Evolutionary conservation across 768 basidiomycete species (phyloP), one percentile per base, ranked within the genome.

Genomic region (Rhizopogon vesiculosus): DNA sequence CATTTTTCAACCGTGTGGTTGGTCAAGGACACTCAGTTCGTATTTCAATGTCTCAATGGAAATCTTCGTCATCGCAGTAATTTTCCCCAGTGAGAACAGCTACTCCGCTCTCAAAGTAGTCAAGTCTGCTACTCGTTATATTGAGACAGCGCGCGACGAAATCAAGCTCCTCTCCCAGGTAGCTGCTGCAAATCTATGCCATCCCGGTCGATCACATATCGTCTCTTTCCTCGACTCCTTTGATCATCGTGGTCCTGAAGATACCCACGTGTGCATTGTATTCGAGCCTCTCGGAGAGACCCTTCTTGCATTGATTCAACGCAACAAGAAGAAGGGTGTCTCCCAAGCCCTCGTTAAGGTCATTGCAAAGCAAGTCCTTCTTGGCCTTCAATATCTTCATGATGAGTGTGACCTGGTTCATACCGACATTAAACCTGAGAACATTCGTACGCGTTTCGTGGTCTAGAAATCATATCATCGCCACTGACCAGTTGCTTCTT

Each of bases 1-100:
- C 93, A 95, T 74, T 96, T 96, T 69, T 93, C 91, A 2, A 95
- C 93, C 15, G 93, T 94, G 25, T 94, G 93, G 93, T 85, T 93
- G 35, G 89, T 90, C 18, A 86, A 86, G 65, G 91, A 93, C 68
- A 71, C 75, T 28, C 72, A 82, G 90, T 92, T 61, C 66, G 89
- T 80, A 44, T 49, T 49, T 45, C 42, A 62, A 51, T 51, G 41
- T 42, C 49, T 54, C 22, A 51, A 22, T 35, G 50, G 45, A 45
- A 42, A 33, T 15, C 44, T 31, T 56, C 51, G 46, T 16, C 15
- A 40, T 44, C 35, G 29, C 63, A 59, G 54, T 68, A 57, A 59
- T 60, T 39, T 40, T 43, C 28, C 39, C 25, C 62, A 95, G 93
- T 7, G 76, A 79, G 42, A 78, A 81, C 33, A 77, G 82, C 42